Evolutionary conservation across 2,329 filamentous ascomycete genomes (phyloP), one percentile per base, ranked within the genome.

Genomic region (Trichoderma polysporum): DNA sequence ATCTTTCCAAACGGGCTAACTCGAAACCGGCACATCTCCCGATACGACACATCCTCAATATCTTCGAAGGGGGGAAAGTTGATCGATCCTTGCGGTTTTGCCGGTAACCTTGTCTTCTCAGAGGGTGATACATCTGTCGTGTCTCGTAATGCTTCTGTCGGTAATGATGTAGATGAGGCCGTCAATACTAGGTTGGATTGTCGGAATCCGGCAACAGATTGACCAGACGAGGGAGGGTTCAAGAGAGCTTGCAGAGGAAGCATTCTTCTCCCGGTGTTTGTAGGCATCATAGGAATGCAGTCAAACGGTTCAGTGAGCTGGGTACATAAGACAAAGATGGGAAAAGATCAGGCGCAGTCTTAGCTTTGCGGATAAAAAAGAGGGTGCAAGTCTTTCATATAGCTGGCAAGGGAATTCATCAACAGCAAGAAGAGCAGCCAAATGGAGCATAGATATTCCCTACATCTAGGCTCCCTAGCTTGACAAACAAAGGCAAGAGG

Each of bases 31-130:
- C 80, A 79, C 68, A 95, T 86, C 69, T 89, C 83, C 15, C 80
- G 79, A 10, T 83, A 79, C 17, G 90, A 82, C 25, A 81, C 76
- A 27, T 85, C 82, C 70, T 90, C 85, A 35, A 90, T 78, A 54
- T 84, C 81, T 74, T 97, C 92, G 74, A 87, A 90, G 0, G 94
- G 92, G 19, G 85, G 85, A 74, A 90, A 97, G 74, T 90, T 90
- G 71, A 96, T 83, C 31, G 85, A 80, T 3, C 91, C 92, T 69
- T 88, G 87, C 35, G 87, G 81, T 70, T 85, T 87, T 86, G 72
- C 86, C 87, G 31, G 19, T 29, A 35, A 6, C 33, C 27, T 58
- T n/a, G 25, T 12, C 39, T 52, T 67, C 12, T 39, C 39, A 5
- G 49, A 15, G 31, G 35, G 10, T 6, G 22, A 33, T 13, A 22